Evolutionary conservation across 2,329 filamentous ascomycete genomes (phyloP).

Genomic region (Aspergillus pseudoviridinutans): DNA sequence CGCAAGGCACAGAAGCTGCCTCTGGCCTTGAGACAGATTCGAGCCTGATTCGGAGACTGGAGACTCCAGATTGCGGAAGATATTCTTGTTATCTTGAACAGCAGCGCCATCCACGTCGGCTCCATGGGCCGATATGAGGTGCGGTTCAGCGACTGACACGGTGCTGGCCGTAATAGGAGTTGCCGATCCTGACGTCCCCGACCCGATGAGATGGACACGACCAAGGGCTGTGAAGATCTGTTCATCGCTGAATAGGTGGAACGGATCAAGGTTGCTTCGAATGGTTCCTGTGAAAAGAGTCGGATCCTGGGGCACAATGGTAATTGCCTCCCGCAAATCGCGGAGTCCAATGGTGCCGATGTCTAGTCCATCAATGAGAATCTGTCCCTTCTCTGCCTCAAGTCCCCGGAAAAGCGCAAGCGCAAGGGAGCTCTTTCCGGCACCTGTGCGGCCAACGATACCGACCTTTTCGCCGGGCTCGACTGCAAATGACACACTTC

Average conservation of each 20-base stretch:
- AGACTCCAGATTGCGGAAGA: conserved; percentile 83
- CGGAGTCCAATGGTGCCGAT: conserved; percentile 87
- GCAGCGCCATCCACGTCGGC: conserved; percentile 15
- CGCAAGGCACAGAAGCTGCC: conserved; percentile 89
- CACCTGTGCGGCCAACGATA: conserved; percentile 91
- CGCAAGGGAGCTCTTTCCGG: conserved; percentile 92
- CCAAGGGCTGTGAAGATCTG: conserved; percentile 83
- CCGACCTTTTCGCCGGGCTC: conserved; percentile 85
- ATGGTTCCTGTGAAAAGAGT: conserved; percentile 92
- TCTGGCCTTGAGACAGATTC: conserved; percentile 93
- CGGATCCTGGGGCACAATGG: conserved; percentile 92
- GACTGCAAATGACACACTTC: conserved; percentile 80
- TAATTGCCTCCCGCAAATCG: conserved; percentile 88
- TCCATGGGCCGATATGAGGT: conserved; percentile 15
- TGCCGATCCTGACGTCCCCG: conserved; percentile 31
- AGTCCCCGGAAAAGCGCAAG: conserved; percentile 89
- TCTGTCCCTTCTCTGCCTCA: conserved; percentile 84
- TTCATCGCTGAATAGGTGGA: conserved; percentile 81
- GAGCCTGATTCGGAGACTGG: conserved; percentile 84
- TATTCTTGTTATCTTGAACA: conserved; percentile 76
- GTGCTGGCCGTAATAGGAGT: conserved; percentile 33
- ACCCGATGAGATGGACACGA: conserved; percentile 76
- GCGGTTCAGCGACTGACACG: conserved; percentile 20
- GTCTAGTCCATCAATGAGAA: conserved; percentile 87
- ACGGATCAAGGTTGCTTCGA: conserved; percentile 88